Percentiles rank a stretch among this genome's conserved stretches.
These are phyloP conservation scores for Aspergillus cavernicola DNA, from an alignment of 495 filamentous ascomycete genomes.

Conservation along the genomic window DNA sequence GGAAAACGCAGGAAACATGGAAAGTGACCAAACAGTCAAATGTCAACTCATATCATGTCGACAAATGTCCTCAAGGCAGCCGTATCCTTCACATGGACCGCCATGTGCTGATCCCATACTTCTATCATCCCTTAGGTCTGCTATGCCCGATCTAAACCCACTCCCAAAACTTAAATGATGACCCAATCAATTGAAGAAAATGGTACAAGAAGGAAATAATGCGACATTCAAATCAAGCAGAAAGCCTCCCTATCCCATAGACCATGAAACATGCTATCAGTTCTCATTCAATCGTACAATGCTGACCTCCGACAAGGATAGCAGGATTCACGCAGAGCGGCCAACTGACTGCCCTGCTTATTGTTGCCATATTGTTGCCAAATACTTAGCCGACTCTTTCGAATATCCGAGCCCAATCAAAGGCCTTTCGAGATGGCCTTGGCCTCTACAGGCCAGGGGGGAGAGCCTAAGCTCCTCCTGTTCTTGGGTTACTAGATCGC, in stretches of 20 bases:
- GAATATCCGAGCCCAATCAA: too few relatives aligned
- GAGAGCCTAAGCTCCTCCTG: not conserved
- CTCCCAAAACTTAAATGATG: not conserved
- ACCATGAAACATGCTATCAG: not conserved
- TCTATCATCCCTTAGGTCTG: constrained; percentile 3
- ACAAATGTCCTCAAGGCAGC: too few relatives aligned
- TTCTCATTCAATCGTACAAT: constrained; percentile 2
- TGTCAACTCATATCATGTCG: too few relatives aligned
- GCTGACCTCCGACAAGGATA: not conserved
- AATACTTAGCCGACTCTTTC: not conserved
- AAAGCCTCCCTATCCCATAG: constrained; percentile 1
- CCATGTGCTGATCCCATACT: constrained; percentile 7
- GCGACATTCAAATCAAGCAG: constrained; percentile 8
- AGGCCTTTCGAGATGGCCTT: too few relatives aligned
- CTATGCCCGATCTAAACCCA: not conserved
- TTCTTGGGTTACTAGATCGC: not conserved
- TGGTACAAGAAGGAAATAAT: not conserved
- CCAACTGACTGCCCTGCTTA: not conserved
- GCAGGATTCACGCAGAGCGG: not conserved
- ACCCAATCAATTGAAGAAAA: not conserved
- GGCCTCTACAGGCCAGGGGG: not conserved
- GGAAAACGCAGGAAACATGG: too few relatives aligned
- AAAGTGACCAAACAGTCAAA: not conserved
- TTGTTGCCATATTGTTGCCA: not conserved
- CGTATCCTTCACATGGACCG: constrained; percentile 15